Percentiles rank a stretch among this genome's conserved stretches.
These are phyloP conservation scores for Zanthoxylum bungeanum DNA, from an alignment of 345 rosid species.

Conservation along the genomic window DNA sequence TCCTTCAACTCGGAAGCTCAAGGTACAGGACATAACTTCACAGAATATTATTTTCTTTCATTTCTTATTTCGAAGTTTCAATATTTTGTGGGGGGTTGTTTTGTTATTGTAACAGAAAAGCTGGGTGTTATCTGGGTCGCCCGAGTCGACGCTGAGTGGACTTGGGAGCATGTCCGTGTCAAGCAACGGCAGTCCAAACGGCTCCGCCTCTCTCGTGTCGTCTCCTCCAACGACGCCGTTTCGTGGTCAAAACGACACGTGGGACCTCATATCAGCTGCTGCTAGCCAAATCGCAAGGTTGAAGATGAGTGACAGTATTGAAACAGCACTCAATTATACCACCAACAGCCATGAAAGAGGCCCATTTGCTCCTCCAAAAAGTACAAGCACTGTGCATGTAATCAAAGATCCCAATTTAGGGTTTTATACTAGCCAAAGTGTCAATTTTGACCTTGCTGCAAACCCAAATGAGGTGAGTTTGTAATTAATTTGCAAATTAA, in stretches of 20 bases:
- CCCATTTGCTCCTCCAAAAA: slow-evolving; percentile 5
- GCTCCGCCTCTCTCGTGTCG: slow-evolving; percentile 40
- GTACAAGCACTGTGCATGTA: slow-evolving; percentile 13
- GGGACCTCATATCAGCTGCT: slow-evolving; percentile 68
- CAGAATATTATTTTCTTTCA: not conserved
- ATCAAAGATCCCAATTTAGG: slow-evolving; percentile 19
- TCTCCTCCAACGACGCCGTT: slow-evolving; percentile 65
- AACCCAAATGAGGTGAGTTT: slow-evolving; percentile 23
- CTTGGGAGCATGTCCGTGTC: slow-evolving; percentile 46
- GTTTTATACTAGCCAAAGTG: slow-evolving; percentile 13
- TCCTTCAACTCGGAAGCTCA: slow-evolving; percentile 44
- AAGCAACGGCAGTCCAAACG: slow-evolving; percentile 44
- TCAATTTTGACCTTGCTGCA: not conserved
- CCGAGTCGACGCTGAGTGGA: slow-evolving; percentile 66
- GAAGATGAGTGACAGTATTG: slow-evolving; percentile 20
- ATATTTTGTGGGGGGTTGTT: not conserved
- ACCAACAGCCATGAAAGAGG: no score
- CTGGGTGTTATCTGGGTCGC: slow-evolving; percentile 58
- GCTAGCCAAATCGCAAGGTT: slow-evolving; percentile 74
- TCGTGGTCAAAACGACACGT: slow-evolving; percentile 30
- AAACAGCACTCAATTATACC: slow-evolving; percentile 18
- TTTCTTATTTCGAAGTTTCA: not conserved
- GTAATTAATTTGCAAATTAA: not conserved
- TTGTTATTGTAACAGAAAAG: slow-evolving; percentile 13
- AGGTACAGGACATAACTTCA: slow-evolving; percentile 7